Evolutionary conservation across 495 filamentous ascomycete species (phyloP).

Genomic region (Penicillium verhagenii): DNA sequence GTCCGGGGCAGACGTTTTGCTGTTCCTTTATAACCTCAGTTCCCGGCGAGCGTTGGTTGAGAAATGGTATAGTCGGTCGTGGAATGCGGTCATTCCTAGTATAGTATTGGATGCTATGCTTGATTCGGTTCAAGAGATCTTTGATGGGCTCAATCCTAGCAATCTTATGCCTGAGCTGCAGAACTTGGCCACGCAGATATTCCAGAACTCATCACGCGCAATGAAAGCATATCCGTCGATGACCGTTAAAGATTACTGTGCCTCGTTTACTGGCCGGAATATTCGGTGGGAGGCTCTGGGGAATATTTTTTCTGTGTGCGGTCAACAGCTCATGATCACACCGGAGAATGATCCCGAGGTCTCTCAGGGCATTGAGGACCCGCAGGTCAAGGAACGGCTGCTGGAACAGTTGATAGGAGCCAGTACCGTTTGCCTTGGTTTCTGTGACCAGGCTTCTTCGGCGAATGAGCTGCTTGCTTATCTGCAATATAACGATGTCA

Average conservation of each 20-base stretch:
- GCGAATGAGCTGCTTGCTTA: slow-evolving; percentile 50
- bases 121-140: slow-evolving; percentile 25
- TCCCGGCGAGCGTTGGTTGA: slow-evolving; percentile 25
- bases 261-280: slow-evolving; percentile 48
- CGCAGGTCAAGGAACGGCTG: slow-evolving; percentile 27
- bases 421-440: slow-evolving; percentile 42
- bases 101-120: slow-evolving; percentile 30
- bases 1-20: slow-evolving; percentile 43
- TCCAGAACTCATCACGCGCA: slow-evolving; percentile 33
- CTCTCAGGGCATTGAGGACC: slow-evolving; percentile 17
- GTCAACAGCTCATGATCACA: slow-evolving; percentile 38
- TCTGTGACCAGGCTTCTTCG: slow-evolving; percentile 46
- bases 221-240: slow-evolving; percentile 28
- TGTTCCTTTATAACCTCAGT: slow-evolving; percentile 36
- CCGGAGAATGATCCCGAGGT: slow-evolving; percentile 38
- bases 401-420: slow-evolving; percentile 40
- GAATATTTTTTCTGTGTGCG: slow-evolving; percentile 50
- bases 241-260: slow-evolving; percentile 37
- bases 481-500: slow-evolving; percentile 42
- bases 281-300: slow-evolving; percentile 62
- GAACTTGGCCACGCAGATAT: slow-evolving; percentile 30
- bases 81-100: slow-evolving; percentile 23
- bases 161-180: slow-evolving; percentile 31
- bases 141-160: slow-evolving; percentile 22
- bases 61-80: slow-evolving; percentile 24